Conservation (phyloP, 352 stramenopile genomes). For the Pythium chondricola region DNA sequence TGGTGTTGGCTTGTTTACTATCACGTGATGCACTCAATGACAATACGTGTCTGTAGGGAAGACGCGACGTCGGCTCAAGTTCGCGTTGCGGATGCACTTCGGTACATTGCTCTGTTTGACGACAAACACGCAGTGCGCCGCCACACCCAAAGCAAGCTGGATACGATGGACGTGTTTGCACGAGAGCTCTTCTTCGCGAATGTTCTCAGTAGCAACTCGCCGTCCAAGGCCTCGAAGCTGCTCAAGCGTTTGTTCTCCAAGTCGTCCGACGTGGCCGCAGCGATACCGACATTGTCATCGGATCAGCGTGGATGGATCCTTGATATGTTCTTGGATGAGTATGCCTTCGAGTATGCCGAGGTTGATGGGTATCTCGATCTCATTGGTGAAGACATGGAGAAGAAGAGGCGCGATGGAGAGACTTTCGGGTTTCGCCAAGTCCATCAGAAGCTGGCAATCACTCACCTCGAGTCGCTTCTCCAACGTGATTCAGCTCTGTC, state of each 20-base stretch:
- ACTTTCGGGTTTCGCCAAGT: constrained; percentile 29
- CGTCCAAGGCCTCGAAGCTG: background rate
- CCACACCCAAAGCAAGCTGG: background rate
- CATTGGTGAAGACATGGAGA: constrained; percentile 35
- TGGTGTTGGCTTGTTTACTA: background rate
- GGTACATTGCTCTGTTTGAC: background rate
- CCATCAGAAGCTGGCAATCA: constrained; percentile 28
- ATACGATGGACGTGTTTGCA: constrained; percentile 17
- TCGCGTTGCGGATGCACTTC: too few species aligned
- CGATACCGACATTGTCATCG: background rate
- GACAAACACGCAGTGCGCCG: background rate
- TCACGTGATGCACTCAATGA: background rate
- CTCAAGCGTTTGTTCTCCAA: background rate
- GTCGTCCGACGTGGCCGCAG: background rate
- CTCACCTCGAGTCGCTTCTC: constrained; percentile 26
- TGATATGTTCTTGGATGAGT: constrained; percentile 30
- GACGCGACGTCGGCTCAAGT: too few species aligned
- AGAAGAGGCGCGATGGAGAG: background rate
- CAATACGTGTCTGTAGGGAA: too few species aligned
- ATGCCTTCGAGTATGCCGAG: constrained; percentile 30
- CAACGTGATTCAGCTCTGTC: constrained; percentile 3
- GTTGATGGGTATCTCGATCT: constrained; percentile 28
- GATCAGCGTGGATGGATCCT: background rate
- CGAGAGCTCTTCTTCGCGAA: constrained; percentile 17
- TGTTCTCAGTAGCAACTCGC: background rate